Base-by-base conservation (phyloP, 2,329 filamentous ascomycete species). In the Graphilbum ipis-grandicollis region DNA sequence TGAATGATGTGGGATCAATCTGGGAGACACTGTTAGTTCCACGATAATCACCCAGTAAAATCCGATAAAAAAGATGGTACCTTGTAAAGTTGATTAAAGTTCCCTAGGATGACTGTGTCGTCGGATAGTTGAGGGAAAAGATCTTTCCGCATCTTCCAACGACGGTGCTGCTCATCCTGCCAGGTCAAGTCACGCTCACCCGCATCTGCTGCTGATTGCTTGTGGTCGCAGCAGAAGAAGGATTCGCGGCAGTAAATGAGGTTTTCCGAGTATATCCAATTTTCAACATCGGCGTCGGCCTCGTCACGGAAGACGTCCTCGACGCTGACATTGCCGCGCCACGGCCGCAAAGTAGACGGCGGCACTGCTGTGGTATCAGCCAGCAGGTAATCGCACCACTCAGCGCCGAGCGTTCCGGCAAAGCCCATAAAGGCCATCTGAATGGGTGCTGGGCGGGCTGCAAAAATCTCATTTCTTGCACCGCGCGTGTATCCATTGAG, bases 401-500 rank as follows among this genome's bases (percentile, higher is more conserved):
- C 90, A 3, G 90, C 90, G 6, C 90, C 90, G 1, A 98, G 62
- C 0, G 88, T 94, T 9, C 90, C 90, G 0, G 90, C 90, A 52
- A 98, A 98, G 1, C 90, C 90, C 90, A 98, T 98, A 50, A 98
- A 98, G 0, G 90, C 93, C 90, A 98, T 98, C 46, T 98, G 90
- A 31, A 98, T 84, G 0, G 90, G 90, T 2, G 86, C 85, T 14
- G 90, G 84, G 19, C 92, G 75, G 18, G 90, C 90, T 18, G 90
- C 90, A 54, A 98, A 98, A 4, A 98, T 79, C 52, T 98, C 90
- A 48, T 98, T 98, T 19, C 86, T 75, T n/a, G 90, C 90, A 22
- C 90, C 90, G 37, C 90, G 71, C 0, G 90, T 98, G 54, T 98
- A 98, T 10, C 90, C 90, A 49, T 98, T 98, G n/a, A 98, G 66